A percentile compares a stretch with the other conserved stretches of the same genome.
phyloP scores from a whole-genome alignment of 2,329 filamentous ascomycete genomes.

The Botrytis hyacinthi region DNA sequence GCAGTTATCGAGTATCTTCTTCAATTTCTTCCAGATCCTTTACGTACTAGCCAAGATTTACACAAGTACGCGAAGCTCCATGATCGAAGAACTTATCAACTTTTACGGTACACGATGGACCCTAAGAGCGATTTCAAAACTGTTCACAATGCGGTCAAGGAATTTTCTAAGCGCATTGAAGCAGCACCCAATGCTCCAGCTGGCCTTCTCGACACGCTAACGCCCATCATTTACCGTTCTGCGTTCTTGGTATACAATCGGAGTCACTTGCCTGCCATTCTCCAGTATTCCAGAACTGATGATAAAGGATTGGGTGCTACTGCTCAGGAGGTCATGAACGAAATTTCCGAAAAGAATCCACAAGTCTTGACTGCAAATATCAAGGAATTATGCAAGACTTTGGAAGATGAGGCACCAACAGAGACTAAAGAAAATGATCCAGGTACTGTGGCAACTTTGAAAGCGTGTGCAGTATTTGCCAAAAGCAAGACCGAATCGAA shows the following conservation, averaged over 20 bases:
- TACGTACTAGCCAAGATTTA: conserved; percentile 71
- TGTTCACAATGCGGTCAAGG: conserved; percentile 84
- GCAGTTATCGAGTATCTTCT: conserved; percentile 71
- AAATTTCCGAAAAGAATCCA: conserved; percentile 86
- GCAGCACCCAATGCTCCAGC: conserved; percentile 56
- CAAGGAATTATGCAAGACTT: conserved; percentile 82
- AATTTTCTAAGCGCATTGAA: conserved; percentile 79
- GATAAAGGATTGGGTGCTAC: conserved; percentile 73
- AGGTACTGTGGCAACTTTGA: conserved; percentile 82
- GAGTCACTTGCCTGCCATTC: conserved; percentile 87
- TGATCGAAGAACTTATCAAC: conserved; percentile 84
- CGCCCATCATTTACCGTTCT: conserved; percentile 78
- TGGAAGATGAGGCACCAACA: conserved; percentile 77
- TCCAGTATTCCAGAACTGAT: conserved; percentile 82
- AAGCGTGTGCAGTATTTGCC: conserved; percentile 89
- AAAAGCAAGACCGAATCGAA: conserved; percentile 73
- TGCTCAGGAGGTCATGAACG: conserved; percentile 85
- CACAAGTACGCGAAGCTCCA: conserved; percentile 89
- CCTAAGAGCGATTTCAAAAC: conserved; percentile 90
- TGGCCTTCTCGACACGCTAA: conserved; percentile 73
- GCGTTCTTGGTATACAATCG: conserved; percentile 88
- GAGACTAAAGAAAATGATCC: conserved; percentile 65
- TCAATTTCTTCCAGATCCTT: conserved; percentile 72
- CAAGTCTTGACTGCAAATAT: conserved; percentile 92
- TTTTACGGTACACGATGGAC: conserved; percentile 81